Percentiles rank a stretch among this genome's conserved stretches.
Conservation (phyloP, 2,329 filamentous ascomycete genomes). For the Pezizomycotina sp. region DNA sequence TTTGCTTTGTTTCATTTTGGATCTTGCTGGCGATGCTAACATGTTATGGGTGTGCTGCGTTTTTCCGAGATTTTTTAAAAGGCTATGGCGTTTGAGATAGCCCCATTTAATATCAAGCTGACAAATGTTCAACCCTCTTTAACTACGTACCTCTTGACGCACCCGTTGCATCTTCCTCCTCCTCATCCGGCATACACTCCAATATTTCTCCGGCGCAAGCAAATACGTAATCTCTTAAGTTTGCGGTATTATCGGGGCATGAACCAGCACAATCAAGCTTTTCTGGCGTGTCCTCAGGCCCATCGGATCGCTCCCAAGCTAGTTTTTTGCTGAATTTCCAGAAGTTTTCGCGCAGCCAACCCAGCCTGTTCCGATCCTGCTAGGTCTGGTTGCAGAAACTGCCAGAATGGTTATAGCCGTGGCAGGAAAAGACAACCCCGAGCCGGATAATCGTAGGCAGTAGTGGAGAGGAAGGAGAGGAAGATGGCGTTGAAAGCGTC, state of each 20-base stretch:
- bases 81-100: conserved; percentile 79
- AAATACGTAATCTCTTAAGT: no score
- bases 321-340: no score
- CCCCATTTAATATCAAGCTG: conserved; percentile 91
- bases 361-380: no score
- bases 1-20: not conserved
- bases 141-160: conserved; percentile 16
- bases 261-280: no score
- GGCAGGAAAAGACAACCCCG: conserved; percentile 88
- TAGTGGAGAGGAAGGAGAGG: conserved; percentile 15
- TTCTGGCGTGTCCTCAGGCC: no score
- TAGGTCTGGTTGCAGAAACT: conserved; percentile 68
- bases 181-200: no score
- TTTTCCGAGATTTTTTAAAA: conserved; percentile 29
- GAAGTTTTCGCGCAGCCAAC: no score
- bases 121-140: conserved; percentile 69
- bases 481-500: conserved; percentile 55
- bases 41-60: conserved; percentile 5
- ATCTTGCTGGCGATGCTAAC: not conserved
- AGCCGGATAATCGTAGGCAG: conserved; percentile 84
- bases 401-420: conserved; percentile 83
- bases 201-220: no score
- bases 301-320: no score
- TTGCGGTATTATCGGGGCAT: no score
- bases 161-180: conserved; percentile 13